Conservation (phyloP, 805 yeast genomes). For the Wickerhamomyces queroliae region DNA sequence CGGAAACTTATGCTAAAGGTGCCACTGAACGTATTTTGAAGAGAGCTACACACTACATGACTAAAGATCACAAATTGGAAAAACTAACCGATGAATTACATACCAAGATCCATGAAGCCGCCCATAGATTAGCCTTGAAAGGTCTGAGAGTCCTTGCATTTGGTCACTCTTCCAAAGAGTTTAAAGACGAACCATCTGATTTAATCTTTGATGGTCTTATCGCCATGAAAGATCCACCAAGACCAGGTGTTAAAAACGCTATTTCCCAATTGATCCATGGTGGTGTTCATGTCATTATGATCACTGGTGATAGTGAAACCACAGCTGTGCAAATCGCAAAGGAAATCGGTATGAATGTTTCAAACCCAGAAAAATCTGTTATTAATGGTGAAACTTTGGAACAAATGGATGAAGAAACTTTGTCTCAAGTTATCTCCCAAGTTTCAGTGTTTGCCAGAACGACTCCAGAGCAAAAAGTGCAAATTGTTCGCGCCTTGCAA, state of each 20-base stretch:
- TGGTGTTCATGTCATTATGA: conserved; percentile 97
- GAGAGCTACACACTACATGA: conserved; percentile 53
- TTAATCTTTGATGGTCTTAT: conserved; percentile 78
- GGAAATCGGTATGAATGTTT: conserved; percentile 83
- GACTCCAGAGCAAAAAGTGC: conserved; percentile 88
- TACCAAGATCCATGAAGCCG: conserved; percentile 45
- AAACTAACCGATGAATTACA: conserved; percentile 49
- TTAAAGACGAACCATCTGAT: conserved; percentile 43
- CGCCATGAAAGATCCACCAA: conserved; percentile 98
- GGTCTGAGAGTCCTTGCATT: conserved; percentile 86
- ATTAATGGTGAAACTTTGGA: conserved; percentile 84
- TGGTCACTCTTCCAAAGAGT: conserved; percentile 46
- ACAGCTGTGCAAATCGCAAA: conserved; percentile 83
- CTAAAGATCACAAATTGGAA: conserved; percentile 51
- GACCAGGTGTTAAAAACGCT: conserved; percentile 76
- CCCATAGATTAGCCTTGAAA: conserved; percentile 63
- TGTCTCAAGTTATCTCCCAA: conserved; percentile 69
- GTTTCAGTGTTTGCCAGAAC: conserved; percentile 93
- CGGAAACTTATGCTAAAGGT: conserved; percentile 76
- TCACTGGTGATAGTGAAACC: conserved; percentile 89
- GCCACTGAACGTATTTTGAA: conserved; percentile 74
- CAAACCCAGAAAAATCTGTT: conserved; percentile 58
- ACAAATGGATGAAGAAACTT: conserved; percentile 59
- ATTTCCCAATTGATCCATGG: conserved; percentile 76
- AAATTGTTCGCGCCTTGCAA: conserved; percentile 85